Percentiles rank a stretch among this genome's conserved stretches.
Evolutionary conservation across 306 rosid species (phyloP).

Genomic region (Sphenostylis stenocarpa): DNA sequence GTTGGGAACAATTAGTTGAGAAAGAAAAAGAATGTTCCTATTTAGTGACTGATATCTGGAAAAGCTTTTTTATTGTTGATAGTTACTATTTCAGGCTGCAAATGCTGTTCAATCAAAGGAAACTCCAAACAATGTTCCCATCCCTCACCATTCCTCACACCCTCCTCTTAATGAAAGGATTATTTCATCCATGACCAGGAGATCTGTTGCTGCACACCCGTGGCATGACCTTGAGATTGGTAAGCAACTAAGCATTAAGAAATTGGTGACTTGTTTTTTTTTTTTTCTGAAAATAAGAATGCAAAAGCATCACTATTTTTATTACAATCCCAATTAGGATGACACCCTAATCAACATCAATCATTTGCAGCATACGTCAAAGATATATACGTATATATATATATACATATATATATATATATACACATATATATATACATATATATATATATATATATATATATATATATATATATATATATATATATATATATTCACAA

Average conservation of each 20-base stretch:
- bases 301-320: too few relatives aligned
- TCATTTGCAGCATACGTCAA: too few relatives aligned
- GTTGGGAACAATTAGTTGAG: not conserved
- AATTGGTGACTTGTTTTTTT: not conserved
- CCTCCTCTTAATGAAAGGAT: slow-evolving; percentile 97
- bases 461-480: too few relatives aligned
- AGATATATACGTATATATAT: too few relatives aligned
- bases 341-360: too few relatives aligned
- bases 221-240: slow-evolving; percentile 99
- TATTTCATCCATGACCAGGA: slow-evolving; percentile 92
- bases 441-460: too few relatives aligned
- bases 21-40: not conserved
- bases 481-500: too few relatives aligned
- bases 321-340: too few relatives aligned
- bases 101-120: slow-evolving; percentile 68
- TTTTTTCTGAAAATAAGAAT: too few relatives aligned
- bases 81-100: slow-evolving; percentile 36
- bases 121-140: slow-evolving; percentile 45
- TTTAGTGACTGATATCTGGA: not conserved
- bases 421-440: too few relatives aligned
- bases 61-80: not conserved
- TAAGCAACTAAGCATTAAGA: slow-evolving; percentile 15
- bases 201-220: slow-evolving; percentile 97
- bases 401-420: too few relatives aligned
- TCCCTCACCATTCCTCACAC: slow-evolving; percentile 35